Conservation (phyloP, 148 eudicot genomes). For the Persicaria tinctoria region DNA sequence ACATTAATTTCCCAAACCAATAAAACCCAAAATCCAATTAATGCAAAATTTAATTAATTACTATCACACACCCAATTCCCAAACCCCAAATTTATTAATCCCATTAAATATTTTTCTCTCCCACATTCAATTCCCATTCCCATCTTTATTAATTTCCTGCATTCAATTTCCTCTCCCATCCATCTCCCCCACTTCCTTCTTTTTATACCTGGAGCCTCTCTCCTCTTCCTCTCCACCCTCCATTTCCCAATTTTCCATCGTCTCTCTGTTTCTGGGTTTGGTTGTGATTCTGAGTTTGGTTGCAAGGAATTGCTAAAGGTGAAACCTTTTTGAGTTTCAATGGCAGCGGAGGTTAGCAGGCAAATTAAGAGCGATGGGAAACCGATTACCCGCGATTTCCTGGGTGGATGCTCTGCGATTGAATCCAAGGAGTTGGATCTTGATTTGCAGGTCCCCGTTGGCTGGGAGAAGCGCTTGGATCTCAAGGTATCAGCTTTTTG, state of each 20-base stretch:
- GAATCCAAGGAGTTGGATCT: conserved; percentile 76
- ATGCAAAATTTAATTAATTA: conserved; percentile 9
- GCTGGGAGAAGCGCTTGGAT: conserved; percentile 85
- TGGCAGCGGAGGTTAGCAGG: conserved; percentile 25
- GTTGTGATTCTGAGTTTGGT: background rate
- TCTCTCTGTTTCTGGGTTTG: no score
- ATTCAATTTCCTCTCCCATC: conserved; percentile 10
- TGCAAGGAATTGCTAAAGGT: background rate
- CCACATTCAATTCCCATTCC: background rate
- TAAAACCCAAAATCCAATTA: conserved; percentile 10
- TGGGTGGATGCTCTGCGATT: conserved; percentile 42
- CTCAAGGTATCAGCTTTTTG: conserved; percentile 32
- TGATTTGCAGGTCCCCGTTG: conserved; percentile 72
- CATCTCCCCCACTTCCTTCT: background rate
- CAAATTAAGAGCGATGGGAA: conserved; percentile 24
- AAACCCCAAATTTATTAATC: conserved; percentile 9
- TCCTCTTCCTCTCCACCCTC: background rate
- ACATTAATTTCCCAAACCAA: conserved; percentile 12
- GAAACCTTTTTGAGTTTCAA: background rate
- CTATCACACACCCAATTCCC: conserved; percentile 15
- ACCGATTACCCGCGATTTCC: conserved; percentile 39
- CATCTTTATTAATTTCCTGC: background rate
- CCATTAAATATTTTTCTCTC: background rate
- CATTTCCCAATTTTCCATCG: background rate
- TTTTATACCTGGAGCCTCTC: background rate